Evolutionary conservation across 2,329 filamentous ascomycete species (phyloP), one percentile per base, ranked within the genome.

Genomic region (Diplodia intermedia): DNA sequence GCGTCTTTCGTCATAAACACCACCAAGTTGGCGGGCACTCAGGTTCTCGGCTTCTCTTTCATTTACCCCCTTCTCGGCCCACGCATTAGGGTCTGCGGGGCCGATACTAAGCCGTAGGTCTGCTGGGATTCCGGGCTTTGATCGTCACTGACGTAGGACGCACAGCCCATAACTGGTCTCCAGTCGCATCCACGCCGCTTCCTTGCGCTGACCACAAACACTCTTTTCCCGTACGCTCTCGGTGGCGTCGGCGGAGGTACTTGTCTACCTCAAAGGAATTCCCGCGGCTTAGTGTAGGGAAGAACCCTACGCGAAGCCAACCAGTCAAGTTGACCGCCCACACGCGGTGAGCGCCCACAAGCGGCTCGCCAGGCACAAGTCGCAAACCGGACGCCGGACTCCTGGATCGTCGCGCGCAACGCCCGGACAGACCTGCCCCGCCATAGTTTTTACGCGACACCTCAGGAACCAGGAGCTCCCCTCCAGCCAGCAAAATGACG

Each of bases 11-110:
- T 66, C 52, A 66, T 71, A 75, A 79, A 86, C 82, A 88, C 88
- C 88, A 91, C 88, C 93, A 96, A 96, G 89, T 96, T 96, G 93
- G 93, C 92, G 92, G 91, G 91, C 86, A 85, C 89, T 88, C 88
- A 86, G 82, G 85, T 86, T 82, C 81, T 86, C 82, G 83, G 87
- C 83, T 88, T 91, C 81, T 90, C 89, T 81, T 90, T 90, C 84
- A 86, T 90, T 80, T 90, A 90, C 86, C 94, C 93, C 88, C 92
- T 97, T 85, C 90, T 94, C 81, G 93, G 93, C 86, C 94, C 93
- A 83, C 89, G 90, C 80, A 89, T 90, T 86, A 92, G 93, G 93
- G 93, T 96, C 89, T 94, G 94, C 82, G 94, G 94, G 91, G 92
- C 93, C 85, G 92, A 95, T 86, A 95, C 93, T 86, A 94, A 97